A percentile compares a stretch with the other conserved stretches of the same genome.
These are phyloP conservation scores for Saururus chinensis DNA, from an alignment of 164 flowering plant species.

Conservation along the genomic window DNA sequence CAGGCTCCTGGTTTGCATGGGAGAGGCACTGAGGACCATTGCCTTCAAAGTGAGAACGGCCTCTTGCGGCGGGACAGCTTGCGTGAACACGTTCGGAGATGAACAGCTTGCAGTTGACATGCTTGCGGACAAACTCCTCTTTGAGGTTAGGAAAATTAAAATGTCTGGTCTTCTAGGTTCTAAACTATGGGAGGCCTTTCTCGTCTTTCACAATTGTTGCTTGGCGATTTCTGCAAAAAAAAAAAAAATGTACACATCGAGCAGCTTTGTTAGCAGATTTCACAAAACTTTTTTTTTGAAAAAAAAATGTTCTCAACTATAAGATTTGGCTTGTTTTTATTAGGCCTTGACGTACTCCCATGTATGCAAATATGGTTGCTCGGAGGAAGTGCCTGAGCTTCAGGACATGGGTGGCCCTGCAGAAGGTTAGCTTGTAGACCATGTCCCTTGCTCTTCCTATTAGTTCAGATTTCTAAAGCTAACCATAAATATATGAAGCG, in stretches of 20 bases:
- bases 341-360: slow-evolving; percentile 90
- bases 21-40: slow-evolving; percentile 92
- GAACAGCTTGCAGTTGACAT: slow-evolving; percentile 97
- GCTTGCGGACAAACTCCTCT: slow-evolving; percentile 87
- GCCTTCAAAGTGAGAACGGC: slow-evolving; percentile 94
- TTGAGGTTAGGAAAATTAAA: slow-evolving; percentile 43
- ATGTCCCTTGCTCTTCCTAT: no score
- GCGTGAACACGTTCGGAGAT: slow-evolving; percentile 93
- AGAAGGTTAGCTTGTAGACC: slow-evolving; percentile 39
- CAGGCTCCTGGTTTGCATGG: slow-evolving; percentile 81
- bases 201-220: no score
- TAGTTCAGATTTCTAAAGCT: no score
- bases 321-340: not conserved
- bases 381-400: slow-evolving; percentile 95
- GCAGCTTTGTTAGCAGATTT: no score
- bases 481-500: no score
- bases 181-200: not conserved
- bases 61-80: slow-evolving; percentile 95
- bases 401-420: slow-evolving; percentile 98
- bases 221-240: no score
- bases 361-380: slow-evolving; percentile 95
- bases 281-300: no score
- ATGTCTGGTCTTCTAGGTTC: not conserved
- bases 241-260: no score
- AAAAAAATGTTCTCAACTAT: no score